Conservation (phyloP, 306 rosid genomes). For the Delonix regia region DNA sequence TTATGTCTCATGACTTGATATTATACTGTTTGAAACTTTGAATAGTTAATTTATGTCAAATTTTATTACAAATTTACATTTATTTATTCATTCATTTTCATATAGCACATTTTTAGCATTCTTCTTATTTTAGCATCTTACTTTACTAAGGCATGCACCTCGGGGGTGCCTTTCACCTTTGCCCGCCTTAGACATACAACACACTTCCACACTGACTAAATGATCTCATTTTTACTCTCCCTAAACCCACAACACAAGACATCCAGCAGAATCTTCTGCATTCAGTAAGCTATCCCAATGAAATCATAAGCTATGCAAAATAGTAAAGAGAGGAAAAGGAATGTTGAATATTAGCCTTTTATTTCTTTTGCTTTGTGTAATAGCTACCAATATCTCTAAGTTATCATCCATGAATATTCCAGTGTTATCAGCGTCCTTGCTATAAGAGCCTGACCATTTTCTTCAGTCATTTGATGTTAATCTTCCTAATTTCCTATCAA, state of each 20-base stretch:
- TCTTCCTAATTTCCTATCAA: not conserved
- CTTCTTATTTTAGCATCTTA: too few relatives aligned
- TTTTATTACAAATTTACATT: too few relatives aligned
- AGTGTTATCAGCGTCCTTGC: not conserved
- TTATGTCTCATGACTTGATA: too few relatives aligned
- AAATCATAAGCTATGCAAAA: not conserved
- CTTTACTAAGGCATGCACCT: too few relatives aligned
- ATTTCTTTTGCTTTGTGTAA: not conserved
- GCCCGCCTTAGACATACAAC: not conserved
- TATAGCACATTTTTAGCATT: too few relatives aligned
- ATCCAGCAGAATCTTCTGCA: not conserved
- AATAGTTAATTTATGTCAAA: too few relatives aligned
- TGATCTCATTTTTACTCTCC: not conserved
- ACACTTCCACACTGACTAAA: not conserved
- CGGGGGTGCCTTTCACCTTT: too few relatives aligned
- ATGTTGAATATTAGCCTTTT: not conserved
- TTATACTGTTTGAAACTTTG: too few relatives aligned
- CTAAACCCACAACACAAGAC: not conserved
- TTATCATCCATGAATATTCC: not conserved
- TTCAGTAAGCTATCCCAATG: not conserved
- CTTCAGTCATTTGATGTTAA: not conserved
- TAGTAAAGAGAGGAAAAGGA: not conserved
- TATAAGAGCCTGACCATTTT: not conserved
- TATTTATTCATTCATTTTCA: too few relatives aligned
- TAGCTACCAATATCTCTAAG: not conserved